Base-by-base conservation (phyloP, 2,329 filamentous ascomycete genomes). In the Aspergillus intermedius region DNA sequence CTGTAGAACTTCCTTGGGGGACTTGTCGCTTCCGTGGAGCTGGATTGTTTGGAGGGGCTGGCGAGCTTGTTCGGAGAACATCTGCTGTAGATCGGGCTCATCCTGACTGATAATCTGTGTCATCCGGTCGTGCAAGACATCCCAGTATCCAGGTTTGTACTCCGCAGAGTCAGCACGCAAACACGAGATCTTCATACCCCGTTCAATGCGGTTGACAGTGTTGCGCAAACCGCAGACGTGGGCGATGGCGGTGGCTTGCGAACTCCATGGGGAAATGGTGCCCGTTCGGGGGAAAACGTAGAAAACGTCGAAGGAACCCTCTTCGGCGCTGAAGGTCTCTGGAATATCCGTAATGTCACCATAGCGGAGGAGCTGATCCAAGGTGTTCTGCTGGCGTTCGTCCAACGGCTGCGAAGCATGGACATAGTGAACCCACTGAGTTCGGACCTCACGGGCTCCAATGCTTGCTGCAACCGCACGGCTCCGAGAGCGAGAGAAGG, bases 181-280 rank as follows among this genome's bases (percentile, higher is more conserved):
- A 86, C 77, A 58, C 12, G 83, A 84, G 53, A 97, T 78, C 59
- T 86, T 79, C 60, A 93, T 82, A 46, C 91, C 93, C 58, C 90
- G 82, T 73, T 98, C 93, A 57, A 97, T 87, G 49, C 91, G 84
- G 64, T 84, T 77, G 43, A 84, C 80, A 25, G 86, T 78, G 46
- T 81, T 71, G 39, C 83, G 81, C 51, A 97, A 75, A 22, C 88
- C 91, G 66, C 91, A 97, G 28, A 96, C 91, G 57, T 93, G 84
- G 47, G 91, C 87, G 67, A 97, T 96, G 66, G 84, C 91, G 42
- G 91, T 95, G 23, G 91, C 91, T 70, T 96, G 91, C 49, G 91
- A 95, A 71, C 90, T 96, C 93, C 93, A 98, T 65, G 93, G 93
- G 37, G 91, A 96, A 58, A 95, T 84, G 2, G 82, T 91, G 60